Conservation (phyloP, 805 yeast genomes). For the Hanseniaspora guilliermondii region DNA sequence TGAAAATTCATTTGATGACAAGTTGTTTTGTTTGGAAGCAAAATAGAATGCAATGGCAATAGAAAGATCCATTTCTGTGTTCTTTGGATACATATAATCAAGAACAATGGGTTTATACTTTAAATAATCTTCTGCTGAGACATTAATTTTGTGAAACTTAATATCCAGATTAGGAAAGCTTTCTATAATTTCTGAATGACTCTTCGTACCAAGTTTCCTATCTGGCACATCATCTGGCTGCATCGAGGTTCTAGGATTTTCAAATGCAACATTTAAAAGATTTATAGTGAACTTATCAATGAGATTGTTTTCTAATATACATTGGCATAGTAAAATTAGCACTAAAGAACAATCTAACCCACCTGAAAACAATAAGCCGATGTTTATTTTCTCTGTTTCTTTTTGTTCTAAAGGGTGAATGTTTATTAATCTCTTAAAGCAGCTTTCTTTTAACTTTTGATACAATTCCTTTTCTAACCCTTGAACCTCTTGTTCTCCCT, state of each 20-base stretch:
- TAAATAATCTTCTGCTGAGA: slow-evolving; percentile 56
- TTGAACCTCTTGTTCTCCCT: neutral
- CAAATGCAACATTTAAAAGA: slow-evolving; percentile 84
- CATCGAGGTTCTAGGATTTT: slow-evolving; percentile 65
- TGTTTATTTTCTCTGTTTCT: slow-evolving; percentile 24
- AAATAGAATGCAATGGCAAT: slow-evolving; percentile 92
- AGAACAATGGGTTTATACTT: slow-evolving; percentile 40
- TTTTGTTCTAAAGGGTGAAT: slow-evolving; percentile 43
- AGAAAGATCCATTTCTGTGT: slow-evolving; percentile 89
- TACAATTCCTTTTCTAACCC: slow-evolving; percentile 20
- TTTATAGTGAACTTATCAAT: slow-evolving; percentile 36
- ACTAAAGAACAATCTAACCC: slow-evolving; percentile 87
- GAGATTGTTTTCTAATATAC: slow-evolving; percentile 21
- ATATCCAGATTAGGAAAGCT: slow-evolving; percentile 34
- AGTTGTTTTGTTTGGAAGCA: slow-evolving; percentile 56
- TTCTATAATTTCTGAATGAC: slow-evolving; percentile 41
- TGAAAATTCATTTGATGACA: slow-evolving; percentile 32
- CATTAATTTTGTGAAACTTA: slow-evolving; percentile 53
- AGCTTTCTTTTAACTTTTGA: slow-evolving; percentile 29
- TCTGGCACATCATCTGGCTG: slow-evolving; percentile 69
- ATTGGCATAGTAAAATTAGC: slow-evolving; percentile 38
- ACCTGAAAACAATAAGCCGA: slow-evolving; percentile 76
- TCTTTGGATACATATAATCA: slow-evolving; percentile 64
- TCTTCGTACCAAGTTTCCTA: slow-evolving; percentile 54
- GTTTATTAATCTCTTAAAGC: slow-evolving; percentile 41